Conservation (phyloP, 1,284 basidiomycete genomes). For the Rhodotorula sp. region DNA sequence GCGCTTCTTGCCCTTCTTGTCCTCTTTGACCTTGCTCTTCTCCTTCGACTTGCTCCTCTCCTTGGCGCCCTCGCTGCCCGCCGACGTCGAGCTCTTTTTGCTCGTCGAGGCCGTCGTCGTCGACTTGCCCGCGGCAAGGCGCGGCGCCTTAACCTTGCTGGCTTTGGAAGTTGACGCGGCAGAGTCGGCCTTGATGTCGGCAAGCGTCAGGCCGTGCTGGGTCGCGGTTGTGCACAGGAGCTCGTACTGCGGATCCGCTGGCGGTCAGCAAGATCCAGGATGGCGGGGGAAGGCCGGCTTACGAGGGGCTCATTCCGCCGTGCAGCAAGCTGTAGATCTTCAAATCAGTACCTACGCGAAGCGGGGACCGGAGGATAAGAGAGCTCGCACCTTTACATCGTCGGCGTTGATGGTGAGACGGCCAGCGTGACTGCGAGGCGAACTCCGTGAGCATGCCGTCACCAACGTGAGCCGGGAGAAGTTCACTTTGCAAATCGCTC, state of each 20-base stretch:
- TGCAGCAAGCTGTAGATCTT: slow-evolving; percentile 21
- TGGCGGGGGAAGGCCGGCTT: background rate
- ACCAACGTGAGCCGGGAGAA: background rate
- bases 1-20: background rate
- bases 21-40: slow-evolving; percentile 1
- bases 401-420: slow-evolving; percentile 34
- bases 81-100: no score
- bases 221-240: slow-evolving; percentile 21
- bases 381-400: slow-evolving; percentile 30
- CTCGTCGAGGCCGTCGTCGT: background rate
- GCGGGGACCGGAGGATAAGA: background rate
- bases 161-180: background rate
- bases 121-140: slow-evolving; percentile 11
- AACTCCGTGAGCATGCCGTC: background rate
- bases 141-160: slow-evolving; percentile 6
- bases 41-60: background rate
- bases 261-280: background rate
- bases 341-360: no score
- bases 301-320: slow-evolving; percentile 37
- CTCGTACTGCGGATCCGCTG: slow-evolving; percentile 28
- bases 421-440: slow-evolving; percentile 22
- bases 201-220: slow-evolving; percentile 31
- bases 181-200: slow-evolving; percentile 26
- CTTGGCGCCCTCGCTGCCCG: background rate
- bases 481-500: slow-evolving; percentile 38